Conservation (phyloP, 768 basidiomycete genomes). For the Boletus speciosus region DNA sequence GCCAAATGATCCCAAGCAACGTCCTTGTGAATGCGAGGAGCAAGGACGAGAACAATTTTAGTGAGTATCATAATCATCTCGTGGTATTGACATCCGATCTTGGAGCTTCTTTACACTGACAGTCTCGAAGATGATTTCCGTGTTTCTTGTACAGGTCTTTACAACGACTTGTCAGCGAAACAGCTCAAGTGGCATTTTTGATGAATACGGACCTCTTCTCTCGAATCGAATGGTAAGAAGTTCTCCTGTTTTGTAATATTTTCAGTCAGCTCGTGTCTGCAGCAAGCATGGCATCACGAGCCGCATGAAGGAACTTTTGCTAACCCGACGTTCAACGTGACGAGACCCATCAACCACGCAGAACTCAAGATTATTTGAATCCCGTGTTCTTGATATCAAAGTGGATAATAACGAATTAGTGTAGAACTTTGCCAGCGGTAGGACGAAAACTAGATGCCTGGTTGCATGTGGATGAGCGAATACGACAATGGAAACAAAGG, state of each 20-base stretch:
- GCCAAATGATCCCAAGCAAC: neutral
- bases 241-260: conserved; percentile 6
- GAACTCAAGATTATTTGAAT: conserved; percentile 15
- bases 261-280: conserved; percentile 7
- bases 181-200: neutral
- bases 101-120: conserved; percentile 14
- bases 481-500: neutral
- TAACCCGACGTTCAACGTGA: conserved; percentile 21
- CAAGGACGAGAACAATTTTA: neutral
- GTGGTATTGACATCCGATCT: conserved; percentile 3
- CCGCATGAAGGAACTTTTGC: conserved; percentile 1
- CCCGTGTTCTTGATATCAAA: conserved; percentile 29
- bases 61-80: neutral
- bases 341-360: conserved; percentile 20
- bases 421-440: conserved; percentile 34
- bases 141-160: conserved; percentile 13
- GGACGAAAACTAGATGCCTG: conserved; percentile 31
- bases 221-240: conserved; percentile 7
- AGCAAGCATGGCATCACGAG: neutral
- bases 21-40: neutral
- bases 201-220: conserved; percentile 11
- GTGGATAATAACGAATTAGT: conserved; percentile 36
- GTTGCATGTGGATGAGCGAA: neutral
- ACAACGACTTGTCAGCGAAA: neutral
- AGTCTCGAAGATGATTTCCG: conserved; percentile 21